phyloP scores from a whole-genome alignment of 352 stramenopile genomes.

The Globisporangium nunn region DNA sequence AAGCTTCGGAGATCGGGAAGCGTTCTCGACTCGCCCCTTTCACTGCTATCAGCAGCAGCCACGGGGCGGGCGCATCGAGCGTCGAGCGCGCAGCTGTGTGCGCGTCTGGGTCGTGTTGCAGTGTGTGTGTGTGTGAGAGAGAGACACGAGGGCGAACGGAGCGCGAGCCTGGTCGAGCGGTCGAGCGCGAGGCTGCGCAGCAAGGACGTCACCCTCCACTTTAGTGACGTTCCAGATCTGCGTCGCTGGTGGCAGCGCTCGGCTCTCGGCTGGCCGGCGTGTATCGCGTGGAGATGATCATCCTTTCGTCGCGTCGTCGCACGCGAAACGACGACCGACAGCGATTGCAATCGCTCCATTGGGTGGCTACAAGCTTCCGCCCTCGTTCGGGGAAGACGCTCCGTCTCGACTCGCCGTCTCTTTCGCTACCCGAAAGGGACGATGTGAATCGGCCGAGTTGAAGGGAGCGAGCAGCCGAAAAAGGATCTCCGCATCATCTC shows the following conservation, averaged over 20 bases:
- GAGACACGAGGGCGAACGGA: background rate
- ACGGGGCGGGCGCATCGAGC: background rate
- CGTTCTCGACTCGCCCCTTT: too few relatives aligned
- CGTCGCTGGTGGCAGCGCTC: background rate
- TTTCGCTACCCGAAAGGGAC: constrained; percentile 13
- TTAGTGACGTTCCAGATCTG: background rate
- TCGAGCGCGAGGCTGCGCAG: background rate
- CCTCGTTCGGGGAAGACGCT: background rate
- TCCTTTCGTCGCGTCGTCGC: background rate
- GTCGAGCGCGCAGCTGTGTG: too few relatives aligned
- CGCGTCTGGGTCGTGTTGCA: background rate
- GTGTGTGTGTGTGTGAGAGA: background rate
- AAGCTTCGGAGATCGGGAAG: background rate
- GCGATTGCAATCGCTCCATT: background rate
- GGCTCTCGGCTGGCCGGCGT: constrained; percentile 5
- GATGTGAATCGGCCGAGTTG: constrained; percentile 8
- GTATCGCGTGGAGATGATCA: constrained; percentile 8
- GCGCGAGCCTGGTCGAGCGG: background rate
- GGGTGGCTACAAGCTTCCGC: background rate
- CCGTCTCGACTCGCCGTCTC: background rate
- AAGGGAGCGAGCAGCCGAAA: constrained; percentile 1
- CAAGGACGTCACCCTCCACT: background rate
- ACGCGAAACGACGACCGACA: background rate
- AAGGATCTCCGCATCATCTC: constrained; percentile 9
- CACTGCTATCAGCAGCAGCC: too few relatives aligned